These are phyloP conservation scores for Colletotrichum lupini DNA, from an alignment of 2,329 filamentous ascomycete genomes.

Conservation along the genomic window DNA sequence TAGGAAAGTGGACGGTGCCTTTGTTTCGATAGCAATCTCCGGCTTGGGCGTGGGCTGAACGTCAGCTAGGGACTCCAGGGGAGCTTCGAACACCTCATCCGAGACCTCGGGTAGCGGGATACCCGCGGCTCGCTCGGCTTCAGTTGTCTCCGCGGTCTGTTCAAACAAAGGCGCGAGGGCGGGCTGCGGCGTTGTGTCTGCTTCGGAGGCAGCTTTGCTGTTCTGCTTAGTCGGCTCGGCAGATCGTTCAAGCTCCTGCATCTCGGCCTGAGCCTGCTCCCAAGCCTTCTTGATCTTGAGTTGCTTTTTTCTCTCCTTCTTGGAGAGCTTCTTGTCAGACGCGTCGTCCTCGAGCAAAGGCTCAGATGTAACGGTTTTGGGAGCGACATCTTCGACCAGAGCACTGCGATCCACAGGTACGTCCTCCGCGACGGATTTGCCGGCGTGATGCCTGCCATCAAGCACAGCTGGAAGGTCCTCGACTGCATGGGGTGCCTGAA, in stretches of 20 bases:
- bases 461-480: background rate
- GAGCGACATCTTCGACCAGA: background rate
- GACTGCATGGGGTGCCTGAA: background rate
- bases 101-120: background rate
- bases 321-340: constrained; percentile 25
- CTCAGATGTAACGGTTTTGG: background rate
- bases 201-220: constrained; percentile 2
- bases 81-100: background rate
- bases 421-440: background rate
- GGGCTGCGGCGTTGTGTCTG: background rate
- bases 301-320: constrained; percentile 43
- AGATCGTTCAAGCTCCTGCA: constrained; percentile 27
- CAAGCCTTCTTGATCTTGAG: constrained; percentile 35
- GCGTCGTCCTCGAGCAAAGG: constrained; percentile 9
- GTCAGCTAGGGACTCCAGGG: background rate
- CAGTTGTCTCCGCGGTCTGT: background rate
- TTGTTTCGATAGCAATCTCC: background rate
- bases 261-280: constrained; percentile 11
- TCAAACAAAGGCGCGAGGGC: background rate
- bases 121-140: background rate
- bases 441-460: background rate
- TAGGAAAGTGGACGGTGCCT: background rate
- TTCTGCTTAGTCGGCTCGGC: constrained; percentile 6
- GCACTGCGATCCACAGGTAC: background rate
- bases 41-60: background rate